A percentile compares a stretch with the other conserved stretches of the same genome.
These are phyloP conservation scores for Candida sp. DNA, from an alignment of 1,139 yeast genomes.

Conservation along the genomic window DNA sequence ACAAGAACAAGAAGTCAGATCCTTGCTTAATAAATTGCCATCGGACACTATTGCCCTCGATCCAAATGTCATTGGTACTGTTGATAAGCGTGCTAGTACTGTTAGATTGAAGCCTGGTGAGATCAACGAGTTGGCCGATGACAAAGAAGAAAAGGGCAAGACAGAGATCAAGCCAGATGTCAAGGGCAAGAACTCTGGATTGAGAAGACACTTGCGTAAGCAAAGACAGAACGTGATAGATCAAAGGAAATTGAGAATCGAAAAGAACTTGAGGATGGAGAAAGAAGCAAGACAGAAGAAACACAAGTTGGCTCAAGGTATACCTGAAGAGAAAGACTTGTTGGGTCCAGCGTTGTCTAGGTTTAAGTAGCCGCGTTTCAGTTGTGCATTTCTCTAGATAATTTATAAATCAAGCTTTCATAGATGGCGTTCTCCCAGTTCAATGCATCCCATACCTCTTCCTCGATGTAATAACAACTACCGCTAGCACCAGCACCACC, in stretches of 20 bases:
- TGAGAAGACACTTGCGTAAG: conserved; percentile 83
- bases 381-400: conserved; percentile 11
- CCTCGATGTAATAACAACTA: conserved; percentile 14
- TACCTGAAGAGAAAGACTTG: conserved; percentile 53
- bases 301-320: conserved; percentile 51
- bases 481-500: not conserved
- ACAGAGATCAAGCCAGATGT: conserved; percentile 62
- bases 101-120: conserved; percentile 70
- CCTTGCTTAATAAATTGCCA: conserved; percentile 83
- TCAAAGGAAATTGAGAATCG: conserved; percentile 84
- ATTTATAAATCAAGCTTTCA: conserved; percentile 19
- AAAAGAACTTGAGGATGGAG: conserved; percentile 75
- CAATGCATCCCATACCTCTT: conserved; percentile 21
- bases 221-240: conserved; percentile 87
- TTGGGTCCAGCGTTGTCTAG: conserved; percentile 64
- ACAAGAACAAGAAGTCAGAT: conserved; percentile 90
- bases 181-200: conserved; percentile 81
- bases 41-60: conserved; percentile 94
- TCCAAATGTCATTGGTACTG: conserved; percentile 87
- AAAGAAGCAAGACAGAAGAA: conserved; percentile 70
- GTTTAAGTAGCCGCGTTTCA: conserved; percentile 35
- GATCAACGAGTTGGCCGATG: conserved; percentile 49
- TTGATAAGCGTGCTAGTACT: conserved; percentile 69
- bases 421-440: conserved; percentile 27
- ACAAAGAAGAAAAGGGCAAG: conserved; percentile 23